Conservation (phyloP, 345 rosid species). For the Eucalyptus dawsonii region DNA sequence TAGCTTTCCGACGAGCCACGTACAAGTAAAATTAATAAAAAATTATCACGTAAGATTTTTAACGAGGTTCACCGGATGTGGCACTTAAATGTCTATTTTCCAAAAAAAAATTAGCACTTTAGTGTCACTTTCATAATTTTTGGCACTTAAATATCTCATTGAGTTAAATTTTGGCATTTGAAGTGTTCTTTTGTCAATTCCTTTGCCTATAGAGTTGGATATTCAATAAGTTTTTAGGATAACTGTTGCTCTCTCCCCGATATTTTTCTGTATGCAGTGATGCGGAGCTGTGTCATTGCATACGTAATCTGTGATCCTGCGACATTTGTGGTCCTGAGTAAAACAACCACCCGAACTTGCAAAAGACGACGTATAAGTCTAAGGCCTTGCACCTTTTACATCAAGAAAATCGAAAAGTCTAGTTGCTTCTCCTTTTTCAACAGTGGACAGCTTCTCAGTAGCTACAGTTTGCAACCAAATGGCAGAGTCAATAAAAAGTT, state of each 20-base stretch:
- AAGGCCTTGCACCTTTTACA: neutral
- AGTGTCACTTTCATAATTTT: accelerated
- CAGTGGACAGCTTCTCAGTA: neutral
- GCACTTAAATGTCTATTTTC: too few relatives aligned
- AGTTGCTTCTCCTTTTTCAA: neutral
- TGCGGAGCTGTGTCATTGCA: neutral
- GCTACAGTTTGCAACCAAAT: neutral
- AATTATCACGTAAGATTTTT: accelerated
- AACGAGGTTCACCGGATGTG: accelerated
- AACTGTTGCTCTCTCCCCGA: neutral
- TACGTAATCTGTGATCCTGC: neutral
- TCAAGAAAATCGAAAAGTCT: neutral
- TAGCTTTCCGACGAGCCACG: accelerated
- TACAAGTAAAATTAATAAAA: too few relatives aligned
- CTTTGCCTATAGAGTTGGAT: neutral
- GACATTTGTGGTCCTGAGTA: neutral
- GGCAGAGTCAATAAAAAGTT: neutral
- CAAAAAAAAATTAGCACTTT: too few relatives aligned
- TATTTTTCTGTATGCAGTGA: neutral
- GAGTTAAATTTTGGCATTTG: too few relatives aligned
- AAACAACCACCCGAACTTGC: neutral
- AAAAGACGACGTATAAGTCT: neutral
- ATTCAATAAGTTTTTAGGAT: neutral
- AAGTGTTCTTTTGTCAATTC: neutral
- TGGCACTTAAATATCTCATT: accelerated